Evolutionary conservation across 345 rosid genomes (phyloP).

Genomic region (Clausena lansium): DNA sequence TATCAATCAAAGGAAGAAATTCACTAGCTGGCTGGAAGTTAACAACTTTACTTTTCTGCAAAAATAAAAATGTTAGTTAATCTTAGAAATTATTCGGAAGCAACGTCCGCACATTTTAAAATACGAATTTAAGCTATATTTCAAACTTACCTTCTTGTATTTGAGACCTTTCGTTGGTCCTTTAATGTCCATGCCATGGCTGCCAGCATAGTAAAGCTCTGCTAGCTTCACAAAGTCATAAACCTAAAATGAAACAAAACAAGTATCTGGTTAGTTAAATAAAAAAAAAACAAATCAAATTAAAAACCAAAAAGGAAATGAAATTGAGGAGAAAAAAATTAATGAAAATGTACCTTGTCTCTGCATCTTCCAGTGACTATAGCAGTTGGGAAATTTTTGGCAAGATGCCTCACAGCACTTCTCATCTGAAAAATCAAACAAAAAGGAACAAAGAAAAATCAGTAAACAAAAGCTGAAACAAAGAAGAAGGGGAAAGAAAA

Average conservation of each 20-base stretch:
- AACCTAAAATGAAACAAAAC: conserved; percentile 42
- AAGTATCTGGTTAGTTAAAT: too few relatives aligned
- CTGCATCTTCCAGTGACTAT: conserved; percentile 93
- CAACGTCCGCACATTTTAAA: too few relatives aligned
- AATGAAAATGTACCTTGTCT: conserved; percentile 65
- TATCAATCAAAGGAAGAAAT: conserved; percentile 75
- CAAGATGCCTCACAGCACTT: conserved; percentile 61
- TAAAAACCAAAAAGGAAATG: not conserved
- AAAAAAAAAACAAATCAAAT: not conserved
- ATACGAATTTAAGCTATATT: too few relatives aligned
- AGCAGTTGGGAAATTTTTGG: conserved; percentile 77
- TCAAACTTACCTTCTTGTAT: conserved; percentile 44
- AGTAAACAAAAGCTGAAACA: not conserved
- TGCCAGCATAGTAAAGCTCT: conserved; percentile 96
- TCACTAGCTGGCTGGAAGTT: conserved; percentile 84
- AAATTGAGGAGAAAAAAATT: not conserved
- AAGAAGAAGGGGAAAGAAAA: not conserved
- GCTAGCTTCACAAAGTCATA: conserved; percentile 77
- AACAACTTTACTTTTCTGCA: conserved; percentile 50
- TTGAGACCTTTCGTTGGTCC: conserved; percentile 67
- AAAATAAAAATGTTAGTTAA: not conserved
- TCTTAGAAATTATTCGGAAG: not conserved
- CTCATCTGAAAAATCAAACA: conserved; percentile 63
- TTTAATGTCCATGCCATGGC: conserved; percentile 99
- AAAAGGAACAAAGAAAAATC: not conserved